A percentile compares a stretch with the other conserved stretches of the same genome.
phyloP scores from a whole-genome alignment of 164 flowering plant genomes.

The Stephania cephalantha region DNA sequence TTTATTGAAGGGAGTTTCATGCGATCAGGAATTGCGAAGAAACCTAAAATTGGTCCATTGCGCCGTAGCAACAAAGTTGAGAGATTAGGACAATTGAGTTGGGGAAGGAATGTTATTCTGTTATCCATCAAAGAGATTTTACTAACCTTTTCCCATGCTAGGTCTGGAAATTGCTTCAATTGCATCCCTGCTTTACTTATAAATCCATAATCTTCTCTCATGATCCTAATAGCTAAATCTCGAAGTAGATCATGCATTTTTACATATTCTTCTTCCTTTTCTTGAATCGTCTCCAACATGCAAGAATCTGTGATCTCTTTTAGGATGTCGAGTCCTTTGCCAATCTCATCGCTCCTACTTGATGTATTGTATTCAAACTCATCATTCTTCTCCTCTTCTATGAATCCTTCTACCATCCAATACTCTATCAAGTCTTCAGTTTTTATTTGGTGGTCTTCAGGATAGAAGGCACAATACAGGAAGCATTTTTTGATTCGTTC shows the following conservation, averaged over 20 bases:
- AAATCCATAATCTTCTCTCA: not conserved
- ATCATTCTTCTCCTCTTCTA: conserved; percentile 7
- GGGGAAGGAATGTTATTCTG: too few relatives aligned
- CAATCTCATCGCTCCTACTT: conserved; percentile 6
- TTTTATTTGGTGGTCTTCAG: conserved; percentile 14
- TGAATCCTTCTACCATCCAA: conserved; percentile 23
- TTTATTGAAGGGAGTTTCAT: too few relatives aligned
- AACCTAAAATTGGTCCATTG: too few relatives aligned
- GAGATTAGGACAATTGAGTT: too few relatives aligned
- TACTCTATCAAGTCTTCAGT: conserved; percentile 13
- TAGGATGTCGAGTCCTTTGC: conserved; percentile 19
- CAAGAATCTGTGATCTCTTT: conserved; percentile 15
- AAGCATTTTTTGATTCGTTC: conserved; percentile 11
- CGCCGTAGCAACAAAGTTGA: too few relatives aligned
- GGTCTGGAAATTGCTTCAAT: conserved; percentile 9
- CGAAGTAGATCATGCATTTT: conserved; percentile 26
- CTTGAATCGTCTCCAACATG: conserved; percentile 11
- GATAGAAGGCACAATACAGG: conserved; percentile 21
- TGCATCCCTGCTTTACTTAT: conserved; percentile 17
- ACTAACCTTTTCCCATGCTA: conserved; percentile 6
- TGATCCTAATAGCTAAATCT: conserved; percentile 19
- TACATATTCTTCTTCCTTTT: not conserved
- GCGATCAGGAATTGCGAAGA: too few relatives aligned
- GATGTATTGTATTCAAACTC: not conserved
- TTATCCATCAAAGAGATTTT: conserved; percentile 17